Percentiles rank a stretch among this genome's conserved stretches.
Conservation (phyloP, 768 basidiomycete species). For the Leccinum disarticulatum region DNA sequence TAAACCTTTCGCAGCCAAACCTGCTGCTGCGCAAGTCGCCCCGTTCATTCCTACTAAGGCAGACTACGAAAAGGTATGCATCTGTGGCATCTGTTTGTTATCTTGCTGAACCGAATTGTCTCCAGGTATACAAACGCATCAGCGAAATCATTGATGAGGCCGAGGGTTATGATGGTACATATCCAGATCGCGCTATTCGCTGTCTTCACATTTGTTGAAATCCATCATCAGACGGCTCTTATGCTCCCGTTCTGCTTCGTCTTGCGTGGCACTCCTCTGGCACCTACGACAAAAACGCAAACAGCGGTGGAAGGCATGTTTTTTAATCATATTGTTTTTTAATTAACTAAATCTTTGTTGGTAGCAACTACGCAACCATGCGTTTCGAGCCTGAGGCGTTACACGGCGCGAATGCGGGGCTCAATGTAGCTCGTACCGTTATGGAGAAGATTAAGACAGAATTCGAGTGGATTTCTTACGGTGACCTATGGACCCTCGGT, state of each 20-base stretch:
- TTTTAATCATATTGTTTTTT: neutral
- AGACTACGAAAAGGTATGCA: constrained; percentile 83
- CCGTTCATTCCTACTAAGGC: constrained; percentile 76
- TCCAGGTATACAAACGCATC: constrained; percentile 87
- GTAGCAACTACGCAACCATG: constrained; percentile 98
- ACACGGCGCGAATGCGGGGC: constrained; percentile 83
- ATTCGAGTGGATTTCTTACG: constrained; percentile 93
- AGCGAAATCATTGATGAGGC: constrained; percentile 75
- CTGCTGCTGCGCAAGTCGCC: constrained; percentile 58
- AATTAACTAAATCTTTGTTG: constrained; percentile 2
- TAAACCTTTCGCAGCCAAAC: constrained; percentile 54
- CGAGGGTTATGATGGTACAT: constrained; percentile 75
- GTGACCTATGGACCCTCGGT: constrained; percentile 94
- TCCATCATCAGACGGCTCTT: constrained; percentile 69
- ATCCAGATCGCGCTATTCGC: neutral
- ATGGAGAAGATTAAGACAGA: constrained; percentile 88
- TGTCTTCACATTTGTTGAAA: constrained; percentile 2
- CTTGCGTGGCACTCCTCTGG: constrained; percentile 95
- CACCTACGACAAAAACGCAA: constrained; percentile 80
- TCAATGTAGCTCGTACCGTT: constrained; percentile 73
- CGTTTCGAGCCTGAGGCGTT: constrained; percentile 87
- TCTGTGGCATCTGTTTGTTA: neutral
- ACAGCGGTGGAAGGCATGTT: constrained; percentile 75
- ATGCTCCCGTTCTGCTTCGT: constrained; percentile 82
- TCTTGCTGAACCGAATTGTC: neutral